These are phyloP conservation scores for Lachnellula occidentalis DNA, from an alignment of 2,329 filamentous ascomycete genomes.

Conservation along the genomic window DNA sequence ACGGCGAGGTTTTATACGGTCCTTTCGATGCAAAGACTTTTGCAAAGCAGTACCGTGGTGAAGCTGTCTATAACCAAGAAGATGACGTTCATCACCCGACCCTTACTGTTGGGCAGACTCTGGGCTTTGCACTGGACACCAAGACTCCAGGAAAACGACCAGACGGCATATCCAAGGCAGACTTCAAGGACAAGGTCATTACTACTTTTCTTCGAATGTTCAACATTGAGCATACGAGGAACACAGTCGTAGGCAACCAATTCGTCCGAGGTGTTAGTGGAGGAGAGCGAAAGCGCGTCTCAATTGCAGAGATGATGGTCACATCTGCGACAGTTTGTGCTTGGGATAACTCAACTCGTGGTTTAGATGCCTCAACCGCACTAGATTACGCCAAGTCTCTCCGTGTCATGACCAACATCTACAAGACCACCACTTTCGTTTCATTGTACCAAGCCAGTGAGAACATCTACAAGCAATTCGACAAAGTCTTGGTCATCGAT, in stretches of 20 bases:
- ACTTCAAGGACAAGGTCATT: constrained; percentile 74
- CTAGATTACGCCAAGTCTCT: constrained; percentile 55
- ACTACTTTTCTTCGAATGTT: constrained; percentile 81
- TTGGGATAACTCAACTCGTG: constrained; percentile 72
- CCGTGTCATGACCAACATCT: constrained; percentile 56
- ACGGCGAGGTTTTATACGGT: constrained; percentile 72
- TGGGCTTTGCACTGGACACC: constrained; percentile 77
- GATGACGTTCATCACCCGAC: constrained; percentile 81
- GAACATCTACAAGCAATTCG: constrained; percentile 61
- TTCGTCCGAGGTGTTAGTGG: constrained; percentile 77
- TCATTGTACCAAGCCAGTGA: constrained; percentile 66
- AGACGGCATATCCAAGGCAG: constrained; percentile 62
- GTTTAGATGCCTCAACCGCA: constrained; percentile 66
- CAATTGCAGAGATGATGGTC: constrained; percentile 78
- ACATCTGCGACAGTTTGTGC: constrained; percentile 66
- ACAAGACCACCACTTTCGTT: constrained; percentile 53
- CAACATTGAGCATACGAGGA: constrained; percentile 82
- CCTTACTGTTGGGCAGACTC: constrained; percentile 80
- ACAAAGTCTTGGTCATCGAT: constrained; percentile 63
- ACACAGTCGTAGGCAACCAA: constrained; percentile 79
- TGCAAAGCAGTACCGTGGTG: constrained; percentile 65
- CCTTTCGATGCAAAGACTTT: constrained; percentile 68
- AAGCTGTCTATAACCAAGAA: constrained; percentile 81
- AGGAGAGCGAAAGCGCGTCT: constrained; percentile 74
- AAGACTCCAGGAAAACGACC: constrained; percentile 80